Evolutionary conservation across 306 rosid species (phyloP), one percentile per base, ranked within the genome.

Genomic region (Cicer arietinum): DNA sequence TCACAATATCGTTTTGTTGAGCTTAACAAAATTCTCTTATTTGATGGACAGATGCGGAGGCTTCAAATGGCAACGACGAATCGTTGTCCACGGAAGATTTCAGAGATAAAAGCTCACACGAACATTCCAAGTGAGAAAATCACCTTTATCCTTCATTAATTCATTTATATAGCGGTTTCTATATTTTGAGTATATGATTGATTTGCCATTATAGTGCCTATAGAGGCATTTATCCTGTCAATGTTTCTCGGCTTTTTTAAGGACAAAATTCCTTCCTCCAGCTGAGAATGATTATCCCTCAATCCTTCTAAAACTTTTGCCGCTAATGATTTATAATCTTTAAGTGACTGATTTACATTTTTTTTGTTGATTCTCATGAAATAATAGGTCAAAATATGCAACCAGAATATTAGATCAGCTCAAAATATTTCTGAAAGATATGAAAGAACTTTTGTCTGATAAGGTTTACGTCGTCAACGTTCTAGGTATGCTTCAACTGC

Each of bases 381-480:
- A 47, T 52, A 71, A 59, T 81, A 91, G 97, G 84, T 50, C 69
- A 53, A 79, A 81, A 37, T 22, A 69, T 52, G 71, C 74, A 47
- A 62, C 60, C 50, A 78, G 53, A 48, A 51, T 78, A 53, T 70
- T 25, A 14, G 68, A 44, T 67, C 86, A 71, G 35, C 4, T 86
- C 69, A 77, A 73, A 74, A 80, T 63, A 51, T 91, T 94, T 82
- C 40, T 83, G 67, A 84, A 83, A 85, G 98, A 94, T 78, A 53
- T 91, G 89, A 90, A 88, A 87, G 94, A 3, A 69, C 98, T 91
- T 79, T 80, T 87, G 84, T 71, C 77, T 42, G 83, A 94, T 6
- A 89, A 88, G 85, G 90, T 94, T 80, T 94, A 53, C 75, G 87
- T 94, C 13, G 62, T 88, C 73, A 91, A 85, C 60, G 94, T 90